phyloP scores from a whole-genome alignment of 164 flowering plant species.

The Liriodendron chinense region DNA sequence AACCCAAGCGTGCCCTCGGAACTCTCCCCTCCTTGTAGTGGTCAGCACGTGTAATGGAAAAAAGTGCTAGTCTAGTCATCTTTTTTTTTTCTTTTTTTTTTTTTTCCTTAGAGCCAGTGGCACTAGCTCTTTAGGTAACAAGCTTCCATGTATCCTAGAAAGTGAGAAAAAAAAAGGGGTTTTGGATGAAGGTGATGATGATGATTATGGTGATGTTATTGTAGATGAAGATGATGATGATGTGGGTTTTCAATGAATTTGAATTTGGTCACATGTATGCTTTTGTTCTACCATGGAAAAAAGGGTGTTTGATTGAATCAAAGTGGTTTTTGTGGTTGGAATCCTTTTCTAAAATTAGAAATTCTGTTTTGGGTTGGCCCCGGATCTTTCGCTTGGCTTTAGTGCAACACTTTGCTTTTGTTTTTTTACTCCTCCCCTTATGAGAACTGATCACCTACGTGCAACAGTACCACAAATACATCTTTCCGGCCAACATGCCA shows the following conservation, averaged over 20 bases:
- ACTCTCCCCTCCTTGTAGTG: constrained; percentile 44
- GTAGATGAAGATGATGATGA: constrained; percentile 7
- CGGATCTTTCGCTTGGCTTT: neutral
- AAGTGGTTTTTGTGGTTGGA: constrained; percentile 14
- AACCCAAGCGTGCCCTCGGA: constrained; percentile 90
- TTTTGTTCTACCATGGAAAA: constrained; percentile 3
- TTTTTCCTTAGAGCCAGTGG: neutral
- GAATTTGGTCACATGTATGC: neutral
- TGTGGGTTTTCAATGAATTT: constrained; percentile 5
- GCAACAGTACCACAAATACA: too few species aligned
- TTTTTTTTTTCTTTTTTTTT: neutral
- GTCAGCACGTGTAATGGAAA: constrained; percentile 47
- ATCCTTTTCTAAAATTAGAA: constrained; percentile 22
- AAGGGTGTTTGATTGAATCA: neutral
- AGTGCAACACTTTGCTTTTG: neutral
- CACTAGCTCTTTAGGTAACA: neutral
- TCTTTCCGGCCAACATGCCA: too few species aligned
- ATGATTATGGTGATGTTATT: constrained; percentile 1
- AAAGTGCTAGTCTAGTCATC: constrained; percentile 4
- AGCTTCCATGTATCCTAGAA: neutral
- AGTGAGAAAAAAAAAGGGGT: neutral
- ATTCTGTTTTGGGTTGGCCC: neutral
- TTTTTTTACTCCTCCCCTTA: too few species aligned
- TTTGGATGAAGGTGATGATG: constrained; percentile 1
- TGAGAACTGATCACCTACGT: too few species aligned